Base-by-base conservation (phyloP, 2,329 filamentous ascomycete genomes). In the Beauveria sp. region DNA sequence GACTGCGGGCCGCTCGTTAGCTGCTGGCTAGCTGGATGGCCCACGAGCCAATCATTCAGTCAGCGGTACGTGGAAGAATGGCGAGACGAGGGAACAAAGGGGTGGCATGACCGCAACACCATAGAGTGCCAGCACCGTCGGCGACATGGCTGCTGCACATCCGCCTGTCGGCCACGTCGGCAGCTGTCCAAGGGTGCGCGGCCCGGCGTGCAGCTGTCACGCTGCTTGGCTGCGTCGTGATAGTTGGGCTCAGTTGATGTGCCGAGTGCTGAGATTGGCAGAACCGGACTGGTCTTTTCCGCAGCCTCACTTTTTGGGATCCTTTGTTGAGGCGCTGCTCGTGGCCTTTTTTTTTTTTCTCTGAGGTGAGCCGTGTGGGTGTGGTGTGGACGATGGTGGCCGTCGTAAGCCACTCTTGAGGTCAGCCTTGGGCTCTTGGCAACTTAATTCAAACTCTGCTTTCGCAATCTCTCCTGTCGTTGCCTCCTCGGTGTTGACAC, bases 1-100 rank as follows among this genome's bases (percentile, higher is more conserved):
- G 46, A 31, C 46, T 26, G 60, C 60, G 60, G 60, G 60, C 60
- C 60, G 60, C 60, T 51, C 50, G 12, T 46, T 57, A 62, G 60
- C 22, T 60, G 26, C 49, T 60, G 42, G 49, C 50, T 60, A 60
- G 49, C 49, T 40, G 50, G 20, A n/a, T 38, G 20, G 8, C 10
- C 14, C 16, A 10, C 24, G 28, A 26, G 42, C 58, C 58, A 60
- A 60, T 60, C 57, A 60, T 51, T 4, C 48, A 6, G 18, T 18
- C 14, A 38, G 12, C 34, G 14, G 45, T 42, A 43, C 34, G 48
- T 51, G 57, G 57, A 45, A 52, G 45, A 28, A 58, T 58, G 55
- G 55, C 46, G 45, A 31, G 22, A 26, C 28, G 22, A 50, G 46
- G 20, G 18, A 18, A 51, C 6, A 51, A 20, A n/a, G 26, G 26